Evolutionary conservation across 108 stramenopile genomes (phyloP).

Genomic region (Schizochytrium sp.): DNA sequence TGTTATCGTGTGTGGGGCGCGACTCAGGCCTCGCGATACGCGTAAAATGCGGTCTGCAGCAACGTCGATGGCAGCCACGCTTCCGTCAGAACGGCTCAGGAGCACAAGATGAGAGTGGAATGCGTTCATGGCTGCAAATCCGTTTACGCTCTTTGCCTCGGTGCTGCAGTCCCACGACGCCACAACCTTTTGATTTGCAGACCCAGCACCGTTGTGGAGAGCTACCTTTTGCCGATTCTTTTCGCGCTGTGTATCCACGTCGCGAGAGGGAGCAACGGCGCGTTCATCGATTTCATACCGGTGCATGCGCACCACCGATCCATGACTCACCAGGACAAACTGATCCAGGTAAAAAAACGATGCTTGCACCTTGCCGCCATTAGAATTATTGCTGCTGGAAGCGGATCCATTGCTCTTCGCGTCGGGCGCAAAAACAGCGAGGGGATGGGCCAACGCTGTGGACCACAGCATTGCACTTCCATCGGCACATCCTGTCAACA

Average conservation of each 20-base stretch:
- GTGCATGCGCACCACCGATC: neutral
- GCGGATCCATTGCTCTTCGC: neutral
- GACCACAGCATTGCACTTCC: constrained; percentile 7
- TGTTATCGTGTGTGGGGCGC: neutral
- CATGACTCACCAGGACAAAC: neutral
- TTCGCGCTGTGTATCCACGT: neutral
- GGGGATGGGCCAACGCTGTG: neutral
- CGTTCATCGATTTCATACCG: neutral
- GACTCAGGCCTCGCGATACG: neutral
- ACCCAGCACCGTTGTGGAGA: neutral
- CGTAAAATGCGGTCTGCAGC: neutral
- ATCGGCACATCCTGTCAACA: neutral
- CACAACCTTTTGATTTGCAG: neutral
- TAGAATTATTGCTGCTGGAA: neutral
- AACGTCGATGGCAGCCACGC: neutral
- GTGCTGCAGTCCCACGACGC: neutral
- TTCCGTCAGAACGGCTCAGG: constrained; percentile 9
- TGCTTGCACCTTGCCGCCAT: neutral
- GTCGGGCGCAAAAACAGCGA: neutral
- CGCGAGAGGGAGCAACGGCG: neutral
- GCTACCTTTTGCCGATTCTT: neutral
- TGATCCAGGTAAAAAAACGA: constrained; percentile 4
- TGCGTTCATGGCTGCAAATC: constrained; percentile 18
- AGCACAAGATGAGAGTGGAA: constrained; percentile 23
- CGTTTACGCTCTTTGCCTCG: neutral